phyloP scores from a whole-genome alignment of 2,329 filamentous ascomycete genomes.

The Pseudofabraea citricarpa region DNA sequence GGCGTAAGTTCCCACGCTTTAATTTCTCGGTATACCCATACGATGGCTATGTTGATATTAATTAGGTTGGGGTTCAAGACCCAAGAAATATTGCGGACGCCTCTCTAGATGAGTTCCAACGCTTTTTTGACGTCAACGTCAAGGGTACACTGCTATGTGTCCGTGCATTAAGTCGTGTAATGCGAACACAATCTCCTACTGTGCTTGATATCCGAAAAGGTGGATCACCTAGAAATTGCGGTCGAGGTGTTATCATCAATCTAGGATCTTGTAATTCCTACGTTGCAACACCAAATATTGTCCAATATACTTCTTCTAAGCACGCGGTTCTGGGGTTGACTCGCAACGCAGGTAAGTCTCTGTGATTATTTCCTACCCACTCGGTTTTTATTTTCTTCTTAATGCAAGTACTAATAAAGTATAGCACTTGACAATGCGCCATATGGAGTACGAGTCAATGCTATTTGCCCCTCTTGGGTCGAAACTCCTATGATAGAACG shows the following conservation, averaged over 20 bases:
- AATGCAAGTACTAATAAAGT: not conserved
- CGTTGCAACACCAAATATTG: slow-evolving; percentile 4
- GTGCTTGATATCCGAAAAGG: not conserved
- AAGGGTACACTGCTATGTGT: slow-evolving; percentile 6
- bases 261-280: slow-evolving; percentile 8
- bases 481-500: slow-evolving; percentile 9
- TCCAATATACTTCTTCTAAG: slow-evolving; percentile 10
- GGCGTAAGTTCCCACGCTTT: slow-evolving; percentile 4
- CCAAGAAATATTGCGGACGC: slow-evolving; percentile 2
- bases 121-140: slow-evolving; percentile 4
- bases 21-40: not conserved
- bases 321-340: slow-evolving; percentile 9
- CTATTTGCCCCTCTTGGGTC: slow-evolving; percentile 10
- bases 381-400: not conserved
- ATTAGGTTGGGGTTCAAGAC: slow-evolving; percentile 5
- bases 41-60: not conserved
- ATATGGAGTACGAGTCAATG: slow-evolving; percentile 10
- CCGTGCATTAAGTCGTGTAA: not conserved
- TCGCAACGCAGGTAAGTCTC: slow-evolving; percentile 6
- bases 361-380: too few relatives aligned
- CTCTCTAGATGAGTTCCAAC: slow-evolving; percentile 6
- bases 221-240: not conserved
- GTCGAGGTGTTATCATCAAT: slow-evolving; percentile 7
- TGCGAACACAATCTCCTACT: slow-evolving; percentile 4
- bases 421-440: slow-evolving; percentile 9